Conservation (phyloP, 2,329 filamentous ascomycete species). For the Aspergillus proliferans region DNA sequence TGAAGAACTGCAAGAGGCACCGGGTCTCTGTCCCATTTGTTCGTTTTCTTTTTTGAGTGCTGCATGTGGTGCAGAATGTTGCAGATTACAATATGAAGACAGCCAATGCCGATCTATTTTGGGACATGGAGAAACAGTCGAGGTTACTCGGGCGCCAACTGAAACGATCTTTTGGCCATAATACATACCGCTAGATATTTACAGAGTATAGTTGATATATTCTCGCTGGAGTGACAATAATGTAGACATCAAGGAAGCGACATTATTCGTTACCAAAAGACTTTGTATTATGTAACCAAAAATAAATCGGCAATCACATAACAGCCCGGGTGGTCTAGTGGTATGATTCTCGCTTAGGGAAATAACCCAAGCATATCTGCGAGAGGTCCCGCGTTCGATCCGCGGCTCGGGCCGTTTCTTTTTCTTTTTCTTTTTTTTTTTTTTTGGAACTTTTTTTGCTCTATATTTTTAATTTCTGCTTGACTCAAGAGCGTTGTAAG, state of each 20-base stretch:
- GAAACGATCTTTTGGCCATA: not conserved
- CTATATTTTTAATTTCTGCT: not conserved
- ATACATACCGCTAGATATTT: not conserved
- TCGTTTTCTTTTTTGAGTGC: not conserved
- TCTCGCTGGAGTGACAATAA: not conserved
- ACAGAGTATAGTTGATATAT: not conserved
- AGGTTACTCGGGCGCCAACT: not conserved
- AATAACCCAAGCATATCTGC: constrained; percentile 16
- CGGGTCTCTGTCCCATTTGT: not conserved
- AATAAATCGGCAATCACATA: not conserved
- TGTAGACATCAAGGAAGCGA: not conserved
- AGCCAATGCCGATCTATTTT: not conserved
- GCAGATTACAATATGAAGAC: not conserved
- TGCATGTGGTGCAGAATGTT: not conserved
- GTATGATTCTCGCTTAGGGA: constrained; percentile 19
- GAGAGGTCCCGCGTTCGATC: constrained; percentile 17
- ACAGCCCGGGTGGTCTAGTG: constrained; percentile 15
- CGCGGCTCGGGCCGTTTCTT: constrained; percentile 13
- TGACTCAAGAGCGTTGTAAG: too few species aligned
- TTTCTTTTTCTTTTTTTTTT: constrained; percentile 5
- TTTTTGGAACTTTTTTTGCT: not conserved
- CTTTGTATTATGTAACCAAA: not conserved
- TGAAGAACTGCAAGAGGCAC: constrained; percentile 13
- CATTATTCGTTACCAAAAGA: not conserved
- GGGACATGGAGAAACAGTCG: not conserved